Percentiles rank a stretch among this genome's conserved stretches.
These are phyloP conservation scores for Meira nashicola DNA, from an alignment of 1,284 basidiomycete species.

Conservation along the genomic window DNA sequence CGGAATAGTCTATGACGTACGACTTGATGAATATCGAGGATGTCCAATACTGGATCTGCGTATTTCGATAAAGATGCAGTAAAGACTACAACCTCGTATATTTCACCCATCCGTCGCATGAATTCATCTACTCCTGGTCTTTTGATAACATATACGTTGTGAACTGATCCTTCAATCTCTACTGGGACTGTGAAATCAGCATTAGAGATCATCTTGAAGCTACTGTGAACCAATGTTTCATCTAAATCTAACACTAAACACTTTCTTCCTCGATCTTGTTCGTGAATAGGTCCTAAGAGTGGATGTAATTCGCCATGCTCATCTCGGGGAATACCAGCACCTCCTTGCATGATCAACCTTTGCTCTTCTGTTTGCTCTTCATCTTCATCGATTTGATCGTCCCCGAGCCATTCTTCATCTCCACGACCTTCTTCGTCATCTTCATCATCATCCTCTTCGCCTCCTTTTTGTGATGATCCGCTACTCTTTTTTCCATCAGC, in stretches of 20 bases:
- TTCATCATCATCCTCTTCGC: constrained; percentile 39
- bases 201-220: constrained; percentile 74
- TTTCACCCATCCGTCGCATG: constrained; percentile 91
- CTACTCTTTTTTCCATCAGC: constrained; percentile 14
- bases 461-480: constrained; percentile 48
- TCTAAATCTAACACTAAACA: constrained; percentile 83
- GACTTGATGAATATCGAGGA: constrained; percentile 83
- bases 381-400: constrained; percentile 49
- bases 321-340: constrained; percentile 74
- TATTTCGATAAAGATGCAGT: constrained; percentile 98
- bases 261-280: constrained; percentile 74
- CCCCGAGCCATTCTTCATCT: constrained; percentile 53
- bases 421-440: constrained; percentile 26
- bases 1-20: constrained; percentile 94
- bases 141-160: constrained; percentile 99
- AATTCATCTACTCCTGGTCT: constrained; percentile 96
- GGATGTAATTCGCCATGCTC: constrained; percentile 78
- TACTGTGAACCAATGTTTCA: constrained; percentile 80
- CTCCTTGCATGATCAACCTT: constrained; percentile 70
- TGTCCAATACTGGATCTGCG: constrained; percentile 95
- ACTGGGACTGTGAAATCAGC: constrained; percentile 98
- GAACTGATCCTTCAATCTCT: constrained; percentile 95
- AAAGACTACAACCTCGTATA: constrained; percentile 97
- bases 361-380: constrained; percentile 66
- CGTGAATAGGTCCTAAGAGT: constrained; percentile 70